phyloP scores from a whole-genome alignment of 2,329 filamentous ascomycete species.

The Thelonectria rubi region DNA sequence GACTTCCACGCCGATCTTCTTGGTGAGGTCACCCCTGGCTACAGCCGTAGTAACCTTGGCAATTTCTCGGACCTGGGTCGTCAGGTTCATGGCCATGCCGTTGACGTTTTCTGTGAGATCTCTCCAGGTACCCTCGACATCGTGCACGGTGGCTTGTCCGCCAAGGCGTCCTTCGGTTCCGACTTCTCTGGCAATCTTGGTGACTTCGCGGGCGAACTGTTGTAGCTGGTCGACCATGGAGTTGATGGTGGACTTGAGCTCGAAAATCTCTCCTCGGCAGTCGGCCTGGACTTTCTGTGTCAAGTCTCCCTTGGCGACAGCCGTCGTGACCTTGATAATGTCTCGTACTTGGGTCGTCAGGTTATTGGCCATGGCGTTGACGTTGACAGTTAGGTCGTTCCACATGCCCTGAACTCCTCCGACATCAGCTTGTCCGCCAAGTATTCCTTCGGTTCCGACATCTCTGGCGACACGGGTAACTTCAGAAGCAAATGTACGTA shows the following conservation, averaged over 20 bases:
- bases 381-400: slow-evolving; percentile 87
- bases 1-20: slow-evolving; percentile 94
- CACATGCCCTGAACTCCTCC: slow-evolving; percentile 88
- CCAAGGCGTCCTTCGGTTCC: slow-evolving; percentile 94
- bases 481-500: slow-evolving; percentile 84
- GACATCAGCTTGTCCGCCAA: slow-evolving; percentile 84
- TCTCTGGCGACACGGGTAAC: slow-evolving; percentile 85
- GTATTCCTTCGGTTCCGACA: slow-evolving; percentile 84
- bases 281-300: slow-evolving; percentile 97
- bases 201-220: slow-evolving; percentile 96
- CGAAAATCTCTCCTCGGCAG: slow-evolving; percentile 89
- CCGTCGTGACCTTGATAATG: slow-evolving; percentile 84
- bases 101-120: slow-evolving; percentile 96
- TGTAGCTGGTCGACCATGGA: slow-evolving; percentile 98
- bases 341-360: slow-evolving; percentile 90
- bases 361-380: slow-evolving; percentile 89
- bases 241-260: slow-evolving; percentile 98
- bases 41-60: slow-evolving; percentile 96
- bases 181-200: slow-evolving; percentile 94
- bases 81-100: slow-evolving; percentile 98
- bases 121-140: slow-evolving; percentile 97
- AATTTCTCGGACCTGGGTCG: slow-evolving; percentile 96
- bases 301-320: slow-evolving; percentile 83
- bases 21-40: slow-evolving; percentile 90
- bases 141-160: slow-evolving; percentile 93